phyloP scores from a whole-genome alignment of 768 basidiomycete genomes.

The Hygrocybe coccinea region DNA sequence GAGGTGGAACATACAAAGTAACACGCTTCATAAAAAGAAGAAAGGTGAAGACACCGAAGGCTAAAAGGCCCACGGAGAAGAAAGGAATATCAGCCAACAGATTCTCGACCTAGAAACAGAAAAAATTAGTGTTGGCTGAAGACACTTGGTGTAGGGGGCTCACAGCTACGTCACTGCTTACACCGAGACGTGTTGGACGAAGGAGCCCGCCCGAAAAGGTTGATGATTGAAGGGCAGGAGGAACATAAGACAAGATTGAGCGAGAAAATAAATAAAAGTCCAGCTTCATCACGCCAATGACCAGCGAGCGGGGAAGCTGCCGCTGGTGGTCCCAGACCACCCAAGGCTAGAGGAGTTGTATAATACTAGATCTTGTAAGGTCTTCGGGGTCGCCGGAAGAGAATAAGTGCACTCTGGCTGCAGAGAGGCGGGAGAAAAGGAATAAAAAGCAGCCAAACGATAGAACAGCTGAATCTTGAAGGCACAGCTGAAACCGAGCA shows the following conservation, averaged over 20 bases:
- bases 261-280: not conserved
- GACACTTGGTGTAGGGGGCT: not conserved
- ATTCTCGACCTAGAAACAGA: slow-evolving; percentile 43
- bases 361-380: no score
- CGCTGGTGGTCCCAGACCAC: not conserved
- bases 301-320: not conserved
- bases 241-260: not conserved
- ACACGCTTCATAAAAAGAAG: slow-evolving; percentile 50
- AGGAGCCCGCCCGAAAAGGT: not conserved
- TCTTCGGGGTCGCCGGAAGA: no score
- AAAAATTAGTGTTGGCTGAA: not conserved
- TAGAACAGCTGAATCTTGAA: no score
- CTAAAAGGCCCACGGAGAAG: slow-evolving; percentile 60
- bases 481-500: no score
- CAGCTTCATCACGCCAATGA: not conserved
- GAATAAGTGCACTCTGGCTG: no score
- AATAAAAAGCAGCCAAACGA: no score
- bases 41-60: slow-evolving; percentile 56
- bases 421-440: no score
- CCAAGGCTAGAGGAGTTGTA: not conserved
- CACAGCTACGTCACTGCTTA: not conserved
- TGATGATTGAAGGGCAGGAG: no score
- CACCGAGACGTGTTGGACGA: not conserved
- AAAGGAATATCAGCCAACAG: slow-evolving; percentile 63
- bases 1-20: slow-evolving; percentile 39